Evolutionary conservation across 441 rosid species (phyloP).

Genomic region (Populus trichocarpa): DNA sequence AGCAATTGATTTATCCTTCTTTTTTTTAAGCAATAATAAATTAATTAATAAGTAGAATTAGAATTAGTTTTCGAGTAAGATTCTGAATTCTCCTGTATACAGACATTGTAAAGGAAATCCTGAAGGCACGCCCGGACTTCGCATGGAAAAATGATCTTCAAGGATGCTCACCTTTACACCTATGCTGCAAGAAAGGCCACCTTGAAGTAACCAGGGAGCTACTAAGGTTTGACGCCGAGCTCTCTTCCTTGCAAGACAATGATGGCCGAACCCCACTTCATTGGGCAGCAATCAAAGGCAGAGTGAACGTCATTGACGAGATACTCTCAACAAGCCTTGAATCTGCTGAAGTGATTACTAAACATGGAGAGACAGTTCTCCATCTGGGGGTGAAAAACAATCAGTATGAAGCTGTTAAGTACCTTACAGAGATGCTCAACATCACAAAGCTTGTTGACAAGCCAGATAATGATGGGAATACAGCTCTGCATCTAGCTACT

Average conservation of each 20-base stretch:
- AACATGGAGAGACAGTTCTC: conserved; percentile 39
- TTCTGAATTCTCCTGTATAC: background rate
- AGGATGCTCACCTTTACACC: conserved; percentile 40
- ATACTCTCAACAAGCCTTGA: conserved; percentile 32
- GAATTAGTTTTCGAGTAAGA: background rate
- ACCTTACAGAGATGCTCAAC: conserved; percentile 32
- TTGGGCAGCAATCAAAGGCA: conserved; percentile 45
- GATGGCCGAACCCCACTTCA: conserved; percentile 50
- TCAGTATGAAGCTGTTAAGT: conserved; percentile 39
- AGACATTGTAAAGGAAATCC: conserved; percentile 37
- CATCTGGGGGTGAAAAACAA: conserved; percentile 46
- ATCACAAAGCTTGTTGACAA: conserved; percentile 26
- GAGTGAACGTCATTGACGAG: conserved; percentile 37
- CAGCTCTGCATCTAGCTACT: conserved; percentile 50
- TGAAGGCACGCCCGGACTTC: conserved; percentile 33
- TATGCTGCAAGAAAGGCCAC: conserved; percentile 43
- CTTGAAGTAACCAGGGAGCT: conserved; percentile 39
- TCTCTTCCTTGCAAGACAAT: conserved; percentile 31
- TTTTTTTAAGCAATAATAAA: background rate
- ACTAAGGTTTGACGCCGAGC: conserved; percentile 30
- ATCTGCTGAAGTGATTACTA: conserved; percentile 31
- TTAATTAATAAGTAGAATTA: background rate
- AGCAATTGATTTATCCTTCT: too few species aligned
- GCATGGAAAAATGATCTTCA: conserved; percentile 29
- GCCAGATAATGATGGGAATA: conserved; percentile 43